Base-by-base conservation (phyloP, 345 rosid genomes). In the Ailanthus altissimus region DNA sequence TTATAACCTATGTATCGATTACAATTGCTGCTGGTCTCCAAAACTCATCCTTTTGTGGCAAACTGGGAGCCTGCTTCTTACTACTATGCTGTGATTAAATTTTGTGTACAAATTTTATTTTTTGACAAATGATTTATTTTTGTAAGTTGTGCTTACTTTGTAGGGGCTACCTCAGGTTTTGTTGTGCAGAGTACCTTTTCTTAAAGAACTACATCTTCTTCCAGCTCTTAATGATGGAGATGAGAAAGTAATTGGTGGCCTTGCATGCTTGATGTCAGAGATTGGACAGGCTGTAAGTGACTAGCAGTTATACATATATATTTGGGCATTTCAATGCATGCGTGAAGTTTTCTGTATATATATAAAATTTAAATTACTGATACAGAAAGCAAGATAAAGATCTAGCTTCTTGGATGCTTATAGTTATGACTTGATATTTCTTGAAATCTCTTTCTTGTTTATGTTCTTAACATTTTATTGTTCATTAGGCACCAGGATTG, bases 221-320 rank as follows among this genome's bases (percentile, higher is more conserved):
- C 93, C 95, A 28, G 97, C 97, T 72, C 94, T 93, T 67, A 80
- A 81, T 46, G 90, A 85, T 78, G 88, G 90, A 78, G 94, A 93
- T 83, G 92, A 83, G 73, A 89, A 85, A 86, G 84, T 93, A 68
- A 86, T 93, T 78, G 88, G 88, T 83, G 99, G 99, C 78, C 90
- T 95, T 60, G 92, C 96, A 23, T 88, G 92, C 83, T 87, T 95
- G 87, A 82, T 95, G 91, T 90, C 98, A 47, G 97, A 95, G 84
- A 93, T 95, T 70, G 98, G 99, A 78, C 99, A 93, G 83, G 98
- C 99, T 70, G 98, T 95, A 81, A 90, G 95, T 88, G 53, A 43
- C 69, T 72, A 47, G 43, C 63, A 9, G 43, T 45, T 15, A 49
- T 28, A 42, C 28, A 9, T 66, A 23, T 26, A 13, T 38, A 72